phyloP scores from a whole-genome alignment of 2,329 filamentous ascomycete genomes.

The Ophiostoma pallidulum region DNA sequence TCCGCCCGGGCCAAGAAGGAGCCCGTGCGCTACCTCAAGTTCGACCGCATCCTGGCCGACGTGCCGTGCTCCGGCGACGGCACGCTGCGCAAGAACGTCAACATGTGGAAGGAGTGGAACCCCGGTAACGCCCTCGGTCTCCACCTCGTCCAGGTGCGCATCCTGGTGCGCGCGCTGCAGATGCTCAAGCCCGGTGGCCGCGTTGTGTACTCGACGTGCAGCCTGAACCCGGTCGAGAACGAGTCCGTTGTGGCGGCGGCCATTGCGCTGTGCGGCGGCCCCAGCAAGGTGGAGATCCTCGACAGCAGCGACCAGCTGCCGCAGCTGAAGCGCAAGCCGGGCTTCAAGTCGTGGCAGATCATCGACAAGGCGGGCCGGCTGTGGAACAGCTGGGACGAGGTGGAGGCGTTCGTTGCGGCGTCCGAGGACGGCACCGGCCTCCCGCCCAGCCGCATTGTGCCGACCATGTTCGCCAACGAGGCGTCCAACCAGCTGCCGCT shows the following conservation, averaged over 20 bases:
- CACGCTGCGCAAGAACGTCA: conserved; percentile 84
- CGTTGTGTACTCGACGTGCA: conserved; percentile 97
- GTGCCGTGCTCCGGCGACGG: conserved; percentile 96
- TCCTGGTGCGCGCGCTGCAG: conserved; percentile 83
- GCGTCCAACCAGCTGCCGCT: conserved; percentile 60
- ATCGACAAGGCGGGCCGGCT: conserved; percentile 77
- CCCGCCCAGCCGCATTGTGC: conserved; percentile 57
- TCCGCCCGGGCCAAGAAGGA: conserved; percentile 17
- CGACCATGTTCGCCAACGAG: conserved; percentile 71
- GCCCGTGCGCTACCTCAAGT: conserved; percentile 64
- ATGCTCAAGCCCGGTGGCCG: conserved; percentile 92
- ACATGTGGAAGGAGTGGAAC: conserved; percentile 92
- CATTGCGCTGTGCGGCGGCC: conserved; percentile 80
- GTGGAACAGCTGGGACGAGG: conserved; percentile 74
- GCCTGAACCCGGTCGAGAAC: conserved; percentile 97
- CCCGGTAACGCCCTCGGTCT: conserved; percentile 81
- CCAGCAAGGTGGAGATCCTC: conserved; percentile 69
- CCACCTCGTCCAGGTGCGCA: conserved; percentile 77
- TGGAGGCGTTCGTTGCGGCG: conserved; percentile 57
- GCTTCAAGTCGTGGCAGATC: conserved; percentile 75
- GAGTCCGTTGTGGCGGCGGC: conserved; percentile 84
- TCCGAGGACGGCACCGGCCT: conserved; percentile 40
- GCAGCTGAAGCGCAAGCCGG: conserved; percentile 64
- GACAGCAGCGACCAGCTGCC: conserved; percentile 74
- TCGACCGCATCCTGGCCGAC: conserved; percentile 91